Evolutionary conservation across 2,329 filamentous ascomycete species (phyloP), one percentile per base, ranked within the genome.

Genomic region (Cordyceps cicadae): DNA sequence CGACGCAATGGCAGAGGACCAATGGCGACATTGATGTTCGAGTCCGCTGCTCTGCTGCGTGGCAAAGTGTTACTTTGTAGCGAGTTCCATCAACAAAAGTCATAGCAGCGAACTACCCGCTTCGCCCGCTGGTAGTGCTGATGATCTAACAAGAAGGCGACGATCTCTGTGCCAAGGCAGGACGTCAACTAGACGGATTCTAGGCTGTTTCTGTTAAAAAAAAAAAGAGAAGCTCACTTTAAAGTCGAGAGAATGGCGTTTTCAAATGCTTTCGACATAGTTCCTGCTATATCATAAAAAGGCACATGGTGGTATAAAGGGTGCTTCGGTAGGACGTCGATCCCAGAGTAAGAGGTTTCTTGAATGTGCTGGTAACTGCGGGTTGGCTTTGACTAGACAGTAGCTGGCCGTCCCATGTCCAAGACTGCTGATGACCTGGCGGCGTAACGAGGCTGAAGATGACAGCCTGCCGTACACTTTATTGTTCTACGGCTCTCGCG

Each of bases 401-500:
- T 12, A 19, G 48, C 24, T 4, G 24, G 24, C 24, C 4, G 24
- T 48, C 43, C n/a, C 43, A 54, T 54, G 21, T 43, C 54, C 39
- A 46, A 56, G 45, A 39, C 3, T 24, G 6, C 9, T 37, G 17
- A 19, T 39, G 54, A 34, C 54, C 37, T 48, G 41, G 29, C 2
- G 32, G 50, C 46, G 46, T 8, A 24, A 45, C 5, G 32, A 41
- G 9, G 29, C 45, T 15, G 21, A 48, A 24, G 45, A 48, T 26
- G 24, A 3, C 21, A 48, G 45, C 21, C n/a, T 32, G 39, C 21
- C 52, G 12, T 15, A 14, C 17, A 17, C 7, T 19, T 41, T 4
- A 29, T 39, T 56, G 45, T 43, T 39, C 4, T 8, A 45, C 57
- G 57, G 57, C 57, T 59, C 57, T 59, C 57, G 57, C 49, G 37